Evolutionary conservation across 305 asterid genomes (phyloP).

Genomic region (Ajuga reptans): DNA sequence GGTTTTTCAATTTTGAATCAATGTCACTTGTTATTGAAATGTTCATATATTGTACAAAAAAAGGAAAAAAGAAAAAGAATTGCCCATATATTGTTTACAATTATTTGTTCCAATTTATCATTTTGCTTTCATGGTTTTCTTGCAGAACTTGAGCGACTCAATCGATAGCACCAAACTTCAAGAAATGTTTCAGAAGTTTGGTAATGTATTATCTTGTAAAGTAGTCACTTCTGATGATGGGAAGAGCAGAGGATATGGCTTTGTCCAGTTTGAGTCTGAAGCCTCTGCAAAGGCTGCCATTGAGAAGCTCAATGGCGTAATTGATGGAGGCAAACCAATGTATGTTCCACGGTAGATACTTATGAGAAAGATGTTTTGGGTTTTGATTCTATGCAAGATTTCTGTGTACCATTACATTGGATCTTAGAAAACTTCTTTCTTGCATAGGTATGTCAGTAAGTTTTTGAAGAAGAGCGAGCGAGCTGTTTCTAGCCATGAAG

Average conservation of each 20-base stretch:
- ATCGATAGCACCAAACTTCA: constrained; percentile 66
- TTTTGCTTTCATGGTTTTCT: constrained; percentile 10
- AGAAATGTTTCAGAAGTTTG: constrained; percentile 70
- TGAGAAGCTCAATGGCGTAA: constrained; percentile 60
- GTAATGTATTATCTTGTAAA: constrained; percentile 69
- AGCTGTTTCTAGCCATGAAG: constrained; percentile 39
- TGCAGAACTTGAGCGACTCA: constrained; percentile 63
- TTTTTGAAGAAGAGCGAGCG: constrained; percentile 68
- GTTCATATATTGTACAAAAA: background rate
- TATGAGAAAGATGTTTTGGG: background rate
- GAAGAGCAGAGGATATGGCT: constrained; percentile 87
- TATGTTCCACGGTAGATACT: constrained; percentile 15
- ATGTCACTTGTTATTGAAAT: background rate
- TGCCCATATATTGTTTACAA: background rate
- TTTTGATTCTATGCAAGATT: background rate
- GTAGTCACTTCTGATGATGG: constrained; percentile 71
- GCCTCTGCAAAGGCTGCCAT: constrained; percentile 61
- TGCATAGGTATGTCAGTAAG: constrained; percentile 60
- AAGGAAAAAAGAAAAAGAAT: background rate
- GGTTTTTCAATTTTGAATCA: background rate
- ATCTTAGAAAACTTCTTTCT: background rate
- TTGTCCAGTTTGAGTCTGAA: constrained; percentile 77
- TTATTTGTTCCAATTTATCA: background rate
- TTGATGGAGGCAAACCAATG: constrained; percentile 60
- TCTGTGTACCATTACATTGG: background rate